Conservation (phyloP, 2,329 filamentous ascomycete genomes). For the Colletotrichum cordylinicola region DNA sequence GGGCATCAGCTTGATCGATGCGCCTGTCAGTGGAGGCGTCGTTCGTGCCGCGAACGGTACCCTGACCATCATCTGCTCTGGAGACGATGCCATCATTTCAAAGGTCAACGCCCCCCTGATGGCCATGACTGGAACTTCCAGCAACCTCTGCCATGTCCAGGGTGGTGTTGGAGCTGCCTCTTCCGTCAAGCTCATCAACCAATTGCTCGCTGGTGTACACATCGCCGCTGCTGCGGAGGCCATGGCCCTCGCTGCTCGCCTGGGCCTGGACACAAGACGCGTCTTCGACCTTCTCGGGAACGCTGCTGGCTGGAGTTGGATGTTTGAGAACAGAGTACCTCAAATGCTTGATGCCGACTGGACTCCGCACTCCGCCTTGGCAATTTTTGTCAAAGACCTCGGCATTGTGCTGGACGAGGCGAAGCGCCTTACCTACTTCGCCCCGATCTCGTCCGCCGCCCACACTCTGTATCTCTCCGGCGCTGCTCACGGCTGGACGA, state of each 20-base stretch:
- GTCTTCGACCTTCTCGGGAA: slow-evolving; percentile 53
- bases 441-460: slow-evolving; percentile 33
- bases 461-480: slow-evolving; percentile 38
- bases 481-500: slow-evolving; percentile 33
- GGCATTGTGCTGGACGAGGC: slow-evolving; percentile 37
- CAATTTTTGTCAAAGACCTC: slow-evolving; percentile 40
- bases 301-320: slow-evolving; percentile 39
- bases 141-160: slow-evolving; percentile 49
- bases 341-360: slow-evolving; percentile 41
- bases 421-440: slow-evolving; percentile 31
- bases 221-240: slow-evolving; percentile 61
- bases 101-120: slow-evolving; percentile 30
- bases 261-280: slow-evolving; percentile 56
- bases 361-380: slow-evolving; percentile 38
- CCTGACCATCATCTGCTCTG: slow-evolving; percentile 42
- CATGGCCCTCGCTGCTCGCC: slow-evolving; percentile 59
- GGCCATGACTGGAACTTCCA: slow-evolving; percentile 35
- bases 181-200: slow-evolving; percentile 64
- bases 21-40: slow-evolving; percentile 42
- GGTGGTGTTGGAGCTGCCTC: slow-evolving; percentile 58
- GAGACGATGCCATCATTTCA: slow-evolving; percentile 25
- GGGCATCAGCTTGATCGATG: slow-evolving; percentile 37
- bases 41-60: slow-evolving; percentile 39
- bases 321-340: slow-evolving; percentile 40
- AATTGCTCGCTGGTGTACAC: slow-evolving; percentile 63